Evolutionary conservation across 2,329 filamentous ascomycete genomes (phyloP), one percentile per base, ranked within the genome.

Genomic region (Alternaria longipes): DNA sequence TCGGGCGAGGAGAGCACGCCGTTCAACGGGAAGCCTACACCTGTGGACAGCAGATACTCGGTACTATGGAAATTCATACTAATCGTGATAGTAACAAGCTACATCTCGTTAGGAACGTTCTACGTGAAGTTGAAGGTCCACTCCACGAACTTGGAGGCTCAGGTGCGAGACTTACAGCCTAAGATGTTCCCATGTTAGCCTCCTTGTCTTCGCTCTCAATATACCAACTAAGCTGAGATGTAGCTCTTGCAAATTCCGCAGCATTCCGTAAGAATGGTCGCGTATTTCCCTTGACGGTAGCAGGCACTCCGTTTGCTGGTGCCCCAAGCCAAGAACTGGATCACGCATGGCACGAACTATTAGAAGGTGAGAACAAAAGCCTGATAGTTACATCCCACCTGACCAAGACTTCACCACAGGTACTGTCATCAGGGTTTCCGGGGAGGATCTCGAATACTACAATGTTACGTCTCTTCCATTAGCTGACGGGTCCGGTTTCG

Each of bases 401-500:
- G 5, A 8, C 26, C 3, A 53, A 4, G 8, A 12, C 11, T 9
- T 32, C 4, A 32, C 30, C 9, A 32, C 8, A 32, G 30, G 30
- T 7, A 32, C 30, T 3, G 30, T 32, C 7, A 32, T 53, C 18
- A 9, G 11, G 12, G 49, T 53, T 8, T 53, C 49, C 4, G 22
- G 6, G 8, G 49, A 53, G 7, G 30, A 41, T 12, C 11, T 53
- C 6, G 34, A 3, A 8, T 41, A 41, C 49, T 53, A 53, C 32
- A 41, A 41, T 24, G 34, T 53, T 18, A 41, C 30, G 3, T 53
- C 49, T 36, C n/a, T 53, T 5, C 49, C 49, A 2, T 8, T 53
- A 36, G 49, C 49, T 5, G 32, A 53, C n/a, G 49, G 49, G 18
- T 53, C 49, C 7, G 49, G 49, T 12, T 53, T 20, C 34, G 32